phyloP scores from a whole-genome alignment of 164 flowering plant species.

The Taxillus chinensis region DNA sequence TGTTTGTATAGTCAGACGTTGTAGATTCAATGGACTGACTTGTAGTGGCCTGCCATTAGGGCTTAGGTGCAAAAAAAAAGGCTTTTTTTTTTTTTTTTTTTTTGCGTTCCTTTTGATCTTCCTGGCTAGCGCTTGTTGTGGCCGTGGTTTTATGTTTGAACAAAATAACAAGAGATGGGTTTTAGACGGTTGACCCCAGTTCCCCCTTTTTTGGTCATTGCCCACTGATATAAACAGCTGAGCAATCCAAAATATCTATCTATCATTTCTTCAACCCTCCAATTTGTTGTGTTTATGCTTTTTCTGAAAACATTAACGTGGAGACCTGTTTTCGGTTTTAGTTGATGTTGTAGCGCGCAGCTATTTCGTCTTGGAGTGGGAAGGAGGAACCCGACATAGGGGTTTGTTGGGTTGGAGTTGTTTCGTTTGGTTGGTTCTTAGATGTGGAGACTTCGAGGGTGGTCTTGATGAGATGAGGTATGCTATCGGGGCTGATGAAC shows the following conservation, averaged over 20 bases:
- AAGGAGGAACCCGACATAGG: not conserved
- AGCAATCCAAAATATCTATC: not conserved
- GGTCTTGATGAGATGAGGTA: constrained; percentile 71
- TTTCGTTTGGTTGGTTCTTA: constrained; percentile 9
- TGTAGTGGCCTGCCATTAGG: not conserved
- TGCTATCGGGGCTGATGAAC: constrained; percentile 63
- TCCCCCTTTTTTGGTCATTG: not conserved
- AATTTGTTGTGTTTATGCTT: not conserved
- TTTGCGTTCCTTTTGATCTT: constrained; percentile 5
- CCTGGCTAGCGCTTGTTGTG: constrained; percentile 2
- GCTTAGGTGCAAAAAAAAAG: constrained; percentile 6
- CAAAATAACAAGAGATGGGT: constrained; percentile 4
- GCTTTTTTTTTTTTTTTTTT: constrained; percentile 1
- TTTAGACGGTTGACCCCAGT: not conserved
- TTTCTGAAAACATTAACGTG: not conserved
- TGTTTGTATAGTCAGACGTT: constrained; percentile 6
- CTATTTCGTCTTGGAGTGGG: not conserved
- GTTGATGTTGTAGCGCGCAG: not conserved
- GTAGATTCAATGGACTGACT: constrained; percentile 22
- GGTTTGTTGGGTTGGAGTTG: constrained; percentile 1
- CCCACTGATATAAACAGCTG: not conserved
- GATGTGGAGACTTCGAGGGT: constrained; percentile 39
- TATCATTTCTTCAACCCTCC: constrained; percentile 4
- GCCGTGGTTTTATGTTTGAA: constrained; percentile 8
- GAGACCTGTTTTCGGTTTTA: not conserved